Evolutionary conservation across 805 yeast genomes (phyloP).

Genomic region (Alloascoidea africana): DNA sequence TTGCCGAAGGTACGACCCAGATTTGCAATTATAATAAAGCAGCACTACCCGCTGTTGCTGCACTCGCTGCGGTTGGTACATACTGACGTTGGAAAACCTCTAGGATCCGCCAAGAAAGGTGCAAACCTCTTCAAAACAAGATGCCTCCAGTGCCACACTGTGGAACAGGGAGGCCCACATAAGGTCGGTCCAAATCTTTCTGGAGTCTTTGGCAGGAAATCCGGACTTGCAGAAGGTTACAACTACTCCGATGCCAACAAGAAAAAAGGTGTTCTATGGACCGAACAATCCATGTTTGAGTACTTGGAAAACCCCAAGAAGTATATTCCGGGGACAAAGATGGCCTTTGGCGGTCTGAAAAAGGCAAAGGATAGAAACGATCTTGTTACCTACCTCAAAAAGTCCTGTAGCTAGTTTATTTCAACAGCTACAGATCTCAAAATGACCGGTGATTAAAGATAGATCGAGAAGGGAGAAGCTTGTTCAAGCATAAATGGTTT

Average conservation of each 20-base stretch:
- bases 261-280: slow-evolving; percentile 86
- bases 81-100: too few relatives aligned
- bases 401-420: too few relatives aligned
- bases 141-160: slow-evolving; percentile 98
- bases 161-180: slow-evolving; percentile 91
- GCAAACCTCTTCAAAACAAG: slow-evolving; percentile 97
- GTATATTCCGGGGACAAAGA: slow-evolving; percentile 99
- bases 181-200: slow-evolving; percentile 98
- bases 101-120: slow-evolving; percentile 81
- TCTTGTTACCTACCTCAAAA: slow-evolving; percentile 69
- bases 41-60: too few relatives aligned
- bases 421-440: too few relatives aligned
- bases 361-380: slow-evolving; percentile 98
- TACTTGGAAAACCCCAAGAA: slow-evolving; percentile 99
- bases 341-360: slow-evolving; percentile 99
- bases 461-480: too few relatives aligned
- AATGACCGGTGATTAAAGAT: too few relatives aligned
- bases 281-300: slow-evolving; percentile 76
- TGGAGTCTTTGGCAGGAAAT: slow-evolving; percentile 84
- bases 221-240: slow-evolving; percentile 88
- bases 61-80: too few relatives aligned
- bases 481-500: too few relatives aligned
- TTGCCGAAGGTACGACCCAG: too few relatives aligned
- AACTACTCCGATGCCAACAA: slow-evolving; percentile 98
- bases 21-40: too few relatives aligned